Conservation (phyloP, 2,329 filamentous ascomycete genomes). For the Colletotrichum lentis region DNA sequence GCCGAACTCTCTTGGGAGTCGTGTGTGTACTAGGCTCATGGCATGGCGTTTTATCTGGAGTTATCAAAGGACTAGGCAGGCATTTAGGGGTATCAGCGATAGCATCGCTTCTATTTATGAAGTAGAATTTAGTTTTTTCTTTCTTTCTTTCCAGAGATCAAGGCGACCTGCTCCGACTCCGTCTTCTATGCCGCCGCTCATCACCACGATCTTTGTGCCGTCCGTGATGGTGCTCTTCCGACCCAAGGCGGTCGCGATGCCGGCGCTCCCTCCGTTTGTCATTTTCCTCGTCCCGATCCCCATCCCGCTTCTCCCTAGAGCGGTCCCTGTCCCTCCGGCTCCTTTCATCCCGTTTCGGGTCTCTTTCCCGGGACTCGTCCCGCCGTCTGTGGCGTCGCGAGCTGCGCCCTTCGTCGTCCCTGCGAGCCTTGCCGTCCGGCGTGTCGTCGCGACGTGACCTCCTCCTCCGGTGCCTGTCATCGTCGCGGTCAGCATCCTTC, state of each 20-base stretch:
- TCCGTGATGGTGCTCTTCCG: constrained; percentile 41
- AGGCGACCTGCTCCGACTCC: constrained; percentile 39
- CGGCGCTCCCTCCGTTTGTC: constrained; percentile 42
- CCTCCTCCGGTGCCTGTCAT: constrained; percentile 42
- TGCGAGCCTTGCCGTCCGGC: constrained; percentile 42
- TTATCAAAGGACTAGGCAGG: constrained; percentile 11
- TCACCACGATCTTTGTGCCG: constrained; percentile 39
- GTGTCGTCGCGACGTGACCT: constrained; percentile 52
- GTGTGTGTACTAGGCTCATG: constrained; percentile 4
- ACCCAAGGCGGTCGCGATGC: constrained; percentile 44
- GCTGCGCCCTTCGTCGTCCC: constrained; percentile 40
- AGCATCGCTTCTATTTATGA: constrained; percentile 15
- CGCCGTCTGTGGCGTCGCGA: constrained; percentile 42
- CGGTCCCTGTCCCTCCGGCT: constrained; percentile 42
- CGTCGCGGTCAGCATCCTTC: constrained; percentile 44
- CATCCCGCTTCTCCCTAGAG: constrained; percentile 38
- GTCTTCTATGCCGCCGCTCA: constrained; percentile 32
- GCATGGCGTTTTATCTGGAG: constrained; percentile 18
- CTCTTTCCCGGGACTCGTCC: constrained; percentile 44
- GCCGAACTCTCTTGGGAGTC: background rate
- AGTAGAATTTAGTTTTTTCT: background rate
- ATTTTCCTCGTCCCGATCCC: constrained; percentile 40
- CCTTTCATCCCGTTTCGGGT: constrained; percentile 43
- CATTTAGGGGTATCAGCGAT: constrained; percentile 28
- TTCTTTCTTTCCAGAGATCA: constrained; percentile 11